Base-by-base conservation (phyloP, 768 basidiomycete species). In the Termitomyces sp. region DNA sequence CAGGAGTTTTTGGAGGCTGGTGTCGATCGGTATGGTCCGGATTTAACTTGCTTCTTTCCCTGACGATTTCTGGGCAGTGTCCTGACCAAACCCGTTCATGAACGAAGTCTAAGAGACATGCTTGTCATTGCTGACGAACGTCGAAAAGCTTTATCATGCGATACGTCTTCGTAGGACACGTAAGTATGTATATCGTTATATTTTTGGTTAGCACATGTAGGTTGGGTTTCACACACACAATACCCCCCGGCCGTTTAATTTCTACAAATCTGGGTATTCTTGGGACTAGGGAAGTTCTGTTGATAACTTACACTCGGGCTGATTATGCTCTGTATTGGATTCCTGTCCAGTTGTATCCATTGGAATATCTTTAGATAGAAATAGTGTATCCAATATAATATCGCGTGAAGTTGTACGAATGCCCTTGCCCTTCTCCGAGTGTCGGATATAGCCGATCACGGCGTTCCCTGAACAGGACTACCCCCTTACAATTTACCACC, bases 71-170 rank as follows among this genome's bases (percentile, higher is more conserved):
- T 30, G 56, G 58, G 14, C 55, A 90, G 88, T 52, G 83, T 92
- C 16, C 70, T 92, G 59, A 91, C 88, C 48, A 92, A 92, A 71
- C 90, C 91, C 0, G 90, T 92, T 2, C 76, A 86, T 24, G 88
- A 90, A 71, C 78, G 74, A 55, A 77, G 73, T 58, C 68, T 82
- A 26, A 66, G 72, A 63, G 74, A 77, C 41, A 75, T 79, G 55
- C 65, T 82, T n/a, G 63, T 73, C 24, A 63, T 71, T 45, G 81
- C 81, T 38, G 76, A 78, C 41, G 74, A 76, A 54, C 73, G 74
- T 71, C 79, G 79, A 58, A 80, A 76, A 70, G 32, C 58, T 59
- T 59, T 53, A 46, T 52, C 49, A 50, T 44, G 45, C 46, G 46
- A 57, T 35, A 54, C 52, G 54, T 56, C 60, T 58, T 51, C 51